phyloP scores from a whole-genome alignment of 129 eudicot genomes.

The Apium graveolens region DNA sequence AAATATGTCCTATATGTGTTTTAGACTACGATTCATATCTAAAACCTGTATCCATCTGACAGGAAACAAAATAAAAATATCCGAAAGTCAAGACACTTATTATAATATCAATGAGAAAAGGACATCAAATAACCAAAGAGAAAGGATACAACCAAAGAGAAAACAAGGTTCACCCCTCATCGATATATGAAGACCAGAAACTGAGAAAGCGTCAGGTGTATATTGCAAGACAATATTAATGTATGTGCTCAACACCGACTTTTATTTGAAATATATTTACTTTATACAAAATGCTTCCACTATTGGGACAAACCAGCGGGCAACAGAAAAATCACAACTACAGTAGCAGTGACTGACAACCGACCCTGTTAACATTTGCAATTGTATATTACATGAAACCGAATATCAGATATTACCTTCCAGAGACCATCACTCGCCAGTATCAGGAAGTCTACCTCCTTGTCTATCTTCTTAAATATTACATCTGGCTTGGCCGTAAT shows the following conservation, averaged over 20 bases:
- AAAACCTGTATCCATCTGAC: background rate
- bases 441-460: constrained; percentile 22
- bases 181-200: background rate
- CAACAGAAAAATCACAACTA: background rate
- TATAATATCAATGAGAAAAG: background rate
- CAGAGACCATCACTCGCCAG: constrained; percentile 16
- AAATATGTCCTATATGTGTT: background rate
- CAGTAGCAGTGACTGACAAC: background rate
- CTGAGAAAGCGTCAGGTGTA: background rate
- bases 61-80: no score
- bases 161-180: background rate
- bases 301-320: background rate
- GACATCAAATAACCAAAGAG: no score
- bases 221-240: no score
- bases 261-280: no score
- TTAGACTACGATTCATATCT: background rate
- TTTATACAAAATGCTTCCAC: background rate
- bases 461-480: constrained; percentile 19
- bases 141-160: background rate
- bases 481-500: constrained; percentile 34
- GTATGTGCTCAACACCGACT: background rate
- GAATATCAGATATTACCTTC: no score
- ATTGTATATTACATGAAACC: background rate
- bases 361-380: background rate
- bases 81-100: background rate